Percentiles rank a stretch among this genome's conserved stretches.
Conservation (phyloP, 495 filamentous ascomycete genomes). For the Annulohypoxylon moriforme region DNA sequence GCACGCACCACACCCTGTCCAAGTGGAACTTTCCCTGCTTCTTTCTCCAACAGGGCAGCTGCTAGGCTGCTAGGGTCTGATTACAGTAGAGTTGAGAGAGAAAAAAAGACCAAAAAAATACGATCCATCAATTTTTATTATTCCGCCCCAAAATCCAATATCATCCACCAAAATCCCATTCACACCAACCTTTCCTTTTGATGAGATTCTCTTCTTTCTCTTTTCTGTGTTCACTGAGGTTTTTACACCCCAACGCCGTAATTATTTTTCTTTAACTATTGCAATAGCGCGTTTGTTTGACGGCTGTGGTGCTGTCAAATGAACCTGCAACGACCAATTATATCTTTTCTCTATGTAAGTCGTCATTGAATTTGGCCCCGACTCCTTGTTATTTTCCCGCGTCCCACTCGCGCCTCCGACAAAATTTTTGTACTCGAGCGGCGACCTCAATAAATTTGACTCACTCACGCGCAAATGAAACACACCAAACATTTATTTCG, state of each 20-base stretch:
- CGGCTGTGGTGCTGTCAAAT: conserved; percentile 72
- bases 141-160: conserved; percentile 31
- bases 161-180: conserved; percentile 36
- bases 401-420: neutral
- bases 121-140: conserved; percentile 32
- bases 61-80: neutral
- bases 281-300: conserved; percentile 71
- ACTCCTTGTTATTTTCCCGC: neutral
- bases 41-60: conserved; percentile 2
- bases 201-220: conserved; percentile 33
- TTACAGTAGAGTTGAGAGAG: neutral
- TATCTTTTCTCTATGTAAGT: conserved; percentile 61
- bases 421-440: conserved; percentile 12
- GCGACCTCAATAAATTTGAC: neutral
- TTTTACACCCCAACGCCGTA: conserved; percentile 37
- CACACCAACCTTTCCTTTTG: conserved; percentile 28
- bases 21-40: conserved; percentile 1
- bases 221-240: conserved; percentile 26
- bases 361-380: conserved; percentile 27
- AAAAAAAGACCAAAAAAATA: conserved; percentile 16
- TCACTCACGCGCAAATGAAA: conserved; percentile 9
- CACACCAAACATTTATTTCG: neutral
- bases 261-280: conserved; percentile 34
- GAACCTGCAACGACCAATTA: conserved; percentile 70
- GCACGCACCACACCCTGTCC: conserved; percentile 22